Percentiles rank a stretch among this genome's conserved stretches.
Conservation (phyloP, 805 yeast genomes). For the Wilhelminamyces savonicus region DNA sequence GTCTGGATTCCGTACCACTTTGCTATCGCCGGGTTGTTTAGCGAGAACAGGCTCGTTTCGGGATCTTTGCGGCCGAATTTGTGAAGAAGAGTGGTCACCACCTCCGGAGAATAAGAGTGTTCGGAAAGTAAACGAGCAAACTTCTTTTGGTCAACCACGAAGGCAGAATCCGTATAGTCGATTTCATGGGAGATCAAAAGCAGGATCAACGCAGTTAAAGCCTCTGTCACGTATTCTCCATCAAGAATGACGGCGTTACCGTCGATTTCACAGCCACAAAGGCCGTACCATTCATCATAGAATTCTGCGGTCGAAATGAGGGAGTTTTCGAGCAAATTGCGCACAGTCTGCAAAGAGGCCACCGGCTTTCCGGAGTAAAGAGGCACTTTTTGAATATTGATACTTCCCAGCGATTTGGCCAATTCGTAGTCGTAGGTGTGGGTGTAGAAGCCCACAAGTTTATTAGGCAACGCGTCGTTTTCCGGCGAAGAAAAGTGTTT, state of each 20-base stretch:
- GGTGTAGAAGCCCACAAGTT: conserved; percentile 24
- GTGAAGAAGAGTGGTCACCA: conserved; percentile 44
- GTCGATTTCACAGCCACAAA: conserved; percentile 51
- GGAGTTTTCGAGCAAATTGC: conserved; percentile 34
- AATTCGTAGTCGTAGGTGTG: conserved; percentile 32
- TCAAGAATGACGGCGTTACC: conserved; percentile 33
- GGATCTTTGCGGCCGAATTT: conserved; percentile 32
- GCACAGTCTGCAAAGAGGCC: conserved; percentile 11
- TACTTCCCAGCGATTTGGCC: conserved; percentile 16
- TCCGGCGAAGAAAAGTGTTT: too few relatives aligned
- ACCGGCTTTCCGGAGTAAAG: conserved; percentile 9
- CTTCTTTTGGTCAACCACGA: too few relatives aligned
- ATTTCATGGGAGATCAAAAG: conserved; percentile 17
- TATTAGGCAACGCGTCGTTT: conserved; percentile 5
- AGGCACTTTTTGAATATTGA: conserved; percentile 25
- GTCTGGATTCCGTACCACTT: conserved; percentile 60
- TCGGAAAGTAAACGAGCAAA: too few relatives aligned
- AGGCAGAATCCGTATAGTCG: conserved; percentile 9
- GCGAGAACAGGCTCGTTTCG: conserved; percentile 16
- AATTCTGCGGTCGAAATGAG: conserved; percentile 56
- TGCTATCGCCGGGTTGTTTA: conserved; percentile 42
- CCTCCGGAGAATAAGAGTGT: conserved; percentile 34
- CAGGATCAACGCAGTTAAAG: conserved; percentile 20
- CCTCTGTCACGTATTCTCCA: conserved; percentile 17
- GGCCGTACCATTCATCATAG: conserved; percentile 40